Percentiles rank a stretch among this genome's conserved stretches.
Evolutionary conservation across 306 rosid genomes (phyloP).

Genomic region (Calophaca sinica): DNA sequence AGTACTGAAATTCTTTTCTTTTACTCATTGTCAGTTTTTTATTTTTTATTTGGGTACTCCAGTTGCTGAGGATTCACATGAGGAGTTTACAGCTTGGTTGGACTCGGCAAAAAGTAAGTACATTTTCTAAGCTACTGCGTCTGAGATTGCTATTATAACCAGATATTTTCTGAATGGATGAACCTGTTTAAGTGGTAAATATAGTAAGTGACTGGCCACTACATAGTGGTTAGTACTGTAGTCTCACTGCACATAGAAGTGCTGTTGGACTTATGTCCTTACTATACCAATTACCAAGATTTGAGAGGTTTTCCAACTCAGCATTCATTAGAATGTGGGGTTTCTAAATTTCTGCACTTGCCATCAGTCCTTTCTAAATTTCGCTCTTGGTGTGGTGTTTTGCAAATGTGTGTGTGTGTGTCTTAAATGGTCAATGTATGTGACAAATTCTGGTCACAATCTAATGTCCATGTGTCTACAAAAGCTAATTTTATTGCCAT

Average conservation of each 20-base stretch:
- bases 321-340: conserved; percentile 26
- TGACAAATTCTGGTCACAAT: conserved; percentile 36
- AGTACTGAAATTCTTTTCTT: conserved; percentile 35
- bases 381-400: conserved; percentile 8
- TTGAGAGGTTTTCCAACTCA: conserved; percentile 14
- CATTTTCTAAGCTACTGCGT: conserved; percentile 17
- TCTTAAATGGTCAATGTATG: conserved; percentile 30
- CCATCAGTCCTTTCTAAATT: conserved; percentile 2
- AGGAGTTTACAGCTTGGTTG: conserved; percentile 72
- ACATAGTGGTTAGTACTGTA: conserved; percentile 28
- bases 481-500: not conserved
- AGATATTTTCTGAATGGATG: conserved; percentile 40
- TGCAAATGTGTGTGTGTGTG: not conserved
- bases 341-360: not conserved
- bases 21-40: conserved; percentile 34
- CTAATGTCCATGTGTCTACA: conserved; percentile 15
- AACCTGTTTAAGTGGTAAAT: conserved; percentile 36
- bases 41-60: conserved; percentile 44
- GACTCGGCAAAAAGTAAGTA: conserved; percentile 96
- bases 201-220: conserved; percentile 8
- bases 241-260: conserved; percentile 18
- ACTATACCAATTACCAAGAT: conserved; percentile 24
- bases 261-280: not conserved
- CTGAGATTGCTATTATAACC: not conserved
- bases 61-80: conserved; percentile 77